A percentile compares a stretch with the other conserved stretches of the same genome.
Evolutionary conservation across 2,329 filamentous ascomycete genomes (phyloP).

Genomic region (Verticillium zaregamsianum): DNA sequence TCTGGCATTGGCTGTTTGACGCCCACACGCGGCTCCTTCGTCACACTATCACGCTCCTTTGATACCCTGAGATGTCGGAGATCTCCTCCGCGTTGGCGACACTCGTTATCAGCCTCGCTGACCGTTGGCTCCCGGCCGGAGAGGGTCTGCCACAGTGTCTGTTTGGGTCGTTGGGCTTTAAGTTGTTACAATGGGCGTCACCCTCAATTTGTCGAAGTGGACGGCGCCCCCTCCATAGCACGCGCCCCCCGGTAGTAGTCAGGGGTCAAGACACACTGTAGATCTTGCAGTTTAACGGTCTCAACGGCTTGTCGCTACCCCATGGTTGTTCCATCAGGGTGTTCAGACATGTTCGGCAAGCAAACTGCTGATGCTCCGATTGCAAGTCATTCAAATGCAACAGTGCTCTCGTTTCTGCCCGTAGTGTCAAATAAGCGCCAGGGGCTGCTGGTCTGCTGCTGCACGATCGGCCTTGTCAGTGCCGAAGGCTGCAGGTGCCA

Average conservation of each 20-base stretch:
- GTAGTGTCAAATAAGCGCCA: neutral
- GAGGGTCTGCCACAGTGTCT: neutral
- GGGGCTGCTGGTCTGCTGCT: neutral
- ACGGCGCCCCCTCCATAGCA: no score
- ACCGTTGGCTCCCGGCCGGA: neutral
- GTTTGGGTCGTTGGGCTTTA: neutral
- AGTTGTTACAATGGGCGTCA: neutral
- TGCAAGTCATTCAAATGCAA: neutral
- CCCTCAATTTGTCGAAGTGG: neutral
- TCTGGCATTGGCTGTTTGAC: neutral
- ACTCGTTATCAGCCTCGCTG: neutral
- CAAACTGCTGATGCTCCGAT: neutral
- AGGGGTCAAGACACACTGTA: neutral
- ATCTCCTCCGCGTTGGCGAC: neutral
- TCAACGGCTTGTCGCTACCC: neutral
- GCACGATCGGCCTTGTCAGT: neutral
- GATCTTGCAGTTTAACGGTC: neutral
- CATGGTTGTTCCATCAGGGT: neutral
- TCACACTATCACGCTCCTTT: neutral
- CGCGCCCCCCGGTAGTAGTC: no score
- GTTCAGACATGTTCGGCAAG: neutral
- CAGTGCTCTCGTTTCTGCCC: neutral
- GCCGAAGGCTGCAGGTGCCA: constrained; percentile 9
- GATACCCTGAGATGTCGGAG: neutral
- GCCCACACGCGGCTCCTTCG: neutral